Conservation (phyloP, 2,329 filamentous ascomycete species). For the Alternaria brassicicola region DNA sequence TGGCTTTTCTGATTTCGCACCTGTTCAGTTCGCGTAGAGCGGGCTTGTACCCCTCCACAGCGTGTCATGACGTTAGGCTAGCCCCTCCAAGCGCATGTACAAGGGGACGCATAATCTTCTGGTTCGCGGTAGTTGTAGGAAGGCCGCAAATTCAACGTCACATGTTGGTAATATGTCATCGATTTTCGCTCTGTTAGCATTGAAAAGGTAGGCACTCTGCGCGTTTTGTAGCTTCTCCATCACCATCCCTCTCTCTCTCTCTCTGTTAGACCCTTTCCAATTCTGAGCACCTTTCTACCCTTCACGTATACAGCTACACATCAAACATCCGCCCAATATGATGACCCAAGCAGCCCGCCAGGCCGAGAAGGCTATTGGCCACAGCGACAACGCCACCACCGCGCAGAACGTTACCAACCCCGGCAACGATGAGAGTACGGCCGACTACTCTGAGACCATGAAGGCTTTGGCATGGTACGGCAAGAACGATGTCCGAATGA, state of each 20-base stretch:
- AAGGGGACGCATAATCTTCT: conserved; percentile 26
- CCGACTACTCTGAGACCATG: conserved; percentile 68
- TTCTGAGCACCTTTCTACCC: neutral
- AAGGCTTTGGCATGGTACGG: conserved; percentile 82
- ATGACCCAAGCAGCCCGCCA: conserved; percentile 64
- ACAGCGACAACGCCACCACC: conserved; percentile 68
- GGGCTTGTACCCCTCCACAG: conserved; percentile 27
- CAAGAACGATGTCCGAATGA: conserved; percentile 76
- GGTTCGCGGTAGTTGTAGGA: conserved; percentile 29
- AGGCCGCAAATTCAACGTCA: conserved; percentile 18
- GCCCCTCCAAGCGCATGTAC: conserved; percentile 33
- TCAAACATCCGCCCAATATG: conserved; percentile 31
- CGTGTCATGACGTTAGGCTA: conserved; percentile 40
- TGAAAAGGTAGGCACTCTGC: conserved; percentile 21
- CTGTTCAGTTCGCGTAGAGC: conserved; percentile 12
- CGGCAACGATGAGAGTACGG: conserved; percentile 42
- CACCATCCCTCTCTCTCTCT: neutral
- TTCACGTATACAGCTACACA: neutral
- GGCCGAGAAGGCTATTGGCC: conserved; percentile 71
- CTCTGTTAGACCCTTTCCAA: neutral
- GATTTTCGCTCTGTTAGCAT: conserved; percentile 10
- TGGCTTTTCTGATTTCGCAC: conserved; percentile 13
- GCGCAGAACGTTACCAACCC: conserved; percentile 74
- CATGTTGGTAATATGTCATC: conserved; percentile 34
- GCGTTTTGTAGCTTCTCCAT: neutral